Evolutionary conservation across 1,284 basidiomycete genomes (phyloP).

Genomic region (Volvariella surrecta): DNA sequence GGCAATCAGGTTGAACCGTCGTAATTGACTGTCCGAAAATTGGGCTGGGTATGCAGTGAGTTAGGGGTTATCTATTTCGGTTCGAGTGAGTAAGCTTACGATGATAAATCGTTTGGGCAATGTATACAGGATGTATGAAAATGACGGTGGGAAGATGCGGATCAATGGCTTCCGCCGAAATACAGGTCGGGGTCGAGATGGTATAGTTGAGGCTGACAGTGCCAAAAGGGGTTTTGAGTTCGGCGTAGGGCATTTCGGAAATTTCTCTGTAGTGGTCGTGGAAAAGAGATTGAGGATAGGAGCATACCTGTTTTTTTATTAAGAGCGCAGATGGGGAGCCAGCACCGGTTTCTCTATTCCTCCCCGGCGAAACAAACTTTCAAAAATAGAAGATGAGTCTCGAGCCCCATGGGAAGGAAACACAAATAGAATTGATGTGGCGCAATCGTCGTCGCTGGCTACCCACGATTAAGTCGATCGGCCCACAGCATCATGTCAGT

Average conservation of each 20-base stretch:
- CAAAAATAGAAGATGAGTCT: no score
- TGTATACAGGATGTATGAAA: constrained; percentile 27
- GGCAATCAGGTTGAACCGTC: constrained; percentile 27
- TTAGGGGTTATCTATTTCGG: background rate
- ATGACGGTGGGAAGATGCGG: constrained; percentile 25
- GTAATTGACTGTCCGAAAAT: constrained; percentile 22
- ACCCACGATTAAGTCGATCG: no score
- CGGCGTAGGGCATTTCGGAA: constrained; percentile 23
- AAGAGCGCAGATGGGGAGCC: no score
- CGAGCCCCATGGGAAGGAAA: no score
- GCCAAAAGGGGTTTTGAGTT: constrained; percentile 21
- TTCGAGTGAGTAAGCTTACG: constrained; percentile 14
- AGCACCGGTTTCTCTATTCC: no score
- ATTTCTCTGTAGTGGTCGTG: background rate
- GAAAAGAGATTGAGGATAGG: background rate
- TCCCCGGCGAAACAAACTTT: no score
- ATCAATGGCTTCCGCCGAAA: constrained; percentile 20
- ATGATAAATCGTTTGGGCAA: constrained; percentile 24
- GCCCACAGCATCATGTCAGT: no score
- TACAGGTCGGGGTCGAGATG: constrained; percentile 26
- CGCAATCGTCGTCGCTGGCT: no score
- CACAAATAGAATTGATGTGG: no score
- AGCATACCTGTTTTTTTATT: background rate
- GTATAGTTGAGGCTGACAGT: constrained; percentile 24
- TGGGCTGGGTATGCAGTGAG: constrained; percentile 17